These are phyloP conservation scores for Colletotrichum agaves DNA, from an alignment of 2,329 filamentous ascomycete species.

Conservation along the genomic window DNA sequence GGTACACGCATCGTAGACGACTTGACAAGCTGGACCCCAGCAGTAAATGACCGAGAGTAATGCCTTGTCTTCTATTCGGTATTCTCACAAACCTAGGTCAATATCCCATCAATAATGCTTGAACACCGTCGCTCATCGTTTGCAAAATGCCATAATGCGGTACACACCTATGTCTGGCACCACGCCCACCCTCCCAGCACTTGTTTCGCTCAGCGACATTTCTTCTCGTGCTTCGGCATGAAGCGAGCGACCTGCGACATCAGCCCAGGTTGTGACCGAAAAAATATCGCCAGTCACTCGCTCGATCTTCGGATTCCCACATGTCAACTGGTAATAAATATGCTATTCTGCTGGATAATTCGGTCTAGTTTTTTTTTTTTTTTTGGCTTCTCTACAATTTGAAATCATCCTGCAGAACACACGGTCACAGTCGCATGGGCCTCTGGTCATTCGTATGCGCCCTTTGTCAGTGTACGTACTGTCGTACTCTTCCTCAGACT, in stretches of 20 bases:
- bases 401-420: constrained; percentile 15
- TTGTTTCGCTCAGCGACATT: not conserved
- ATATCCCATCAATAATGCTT: not conserved
- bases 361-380: not conserved
- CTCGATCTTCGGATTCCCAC: not conserved
- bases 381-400: constrained; percentile 3
- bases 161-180: not conserved
- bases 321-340: not conserved
- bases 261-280: not conserved
- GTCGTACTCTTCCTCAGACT: constrained; percentile 6
- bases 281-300: not conserved
- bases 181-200: not conserved
- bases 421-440: constrained; percentile 14
- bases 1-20: not conserved
- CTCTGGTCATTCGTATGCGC: not conserved
- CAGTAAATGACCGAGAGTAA: not conserved
- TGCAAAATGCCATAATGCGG: constrained; percentile 1
- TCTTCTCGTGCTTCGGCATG: not conserved
- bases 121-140: not conserved
- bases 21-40: not conserved
- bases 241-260: not conserved
- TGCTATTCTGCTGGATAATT: not conserved
- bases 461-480: not conserved
- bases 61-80: not conserved
- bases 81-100: not conserved